Conservation (phyloP, 805 yeast species). For the Ogataea pignaliae region DNA sequence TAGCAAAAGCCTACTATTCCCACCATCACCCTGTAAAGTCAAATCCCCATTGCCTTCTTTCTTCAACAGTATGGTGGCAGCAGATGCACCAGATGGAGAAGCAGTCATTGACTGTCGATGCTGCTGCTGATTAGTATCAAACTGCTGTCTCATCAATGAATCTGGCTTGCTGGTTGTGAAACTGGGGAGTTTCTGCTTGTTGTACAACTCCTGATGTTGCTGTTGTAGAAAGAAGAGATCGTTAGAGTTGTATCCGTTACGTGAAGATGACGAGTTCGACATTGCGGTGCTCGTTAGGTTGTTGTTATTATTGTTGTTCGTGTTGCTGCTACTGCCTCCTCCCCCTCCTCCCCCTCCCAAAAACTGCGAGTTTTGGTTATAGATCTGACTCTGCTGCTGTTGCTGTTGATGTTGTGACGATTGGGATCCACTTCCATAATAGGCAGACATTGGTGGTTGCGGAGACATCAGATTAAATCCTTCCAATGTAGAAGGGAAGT, state of each 20-base stretch:
- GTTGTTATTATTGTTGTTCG: not conserved
- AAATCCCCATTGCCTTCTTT: slow-evolving; percentile 3
- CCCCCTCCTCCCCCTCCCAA: slow-evolving; percentile 1
- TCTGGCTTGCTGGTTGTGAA: slow-evolving; percentile 1
- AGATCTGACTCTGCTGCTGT: slow-evolving; percentile 6
- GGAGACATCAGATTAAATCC: slow-evolving; percentile 17
- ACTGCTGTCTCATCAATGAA: not conserved
- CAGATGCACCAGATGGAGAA: not conserved
- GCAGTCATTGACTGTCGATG: slow-evolving; percentile 3
- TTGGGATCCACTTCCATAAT: not conserved
- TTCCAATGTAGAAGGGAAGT: slow-evolving; percentile 8
- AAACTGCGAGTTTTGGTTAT: slow-evolving; percentile 7
- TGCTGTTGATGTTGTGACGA: slow-evolving; percentile 1
- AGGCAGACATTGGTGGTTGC: not conserved
- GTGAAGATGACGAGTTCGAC: no score
- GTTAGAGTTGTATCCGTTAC: slow-evolving; percentile 2
- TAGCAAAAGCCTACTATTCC: slow-evolving; percentile 11
- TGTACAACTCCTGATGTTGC: slow-evolving; percentile 13
- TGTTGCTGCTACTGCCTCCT: slow-evolving; percentile 1
- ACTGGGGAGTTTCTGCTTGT: slow-evolving; percentile 11
- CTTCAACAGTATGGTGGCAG: not conserved
- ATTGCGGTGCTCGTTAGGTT: not conserved
- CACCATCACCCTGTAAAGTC: no score
- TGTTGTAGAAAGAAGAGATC: slow-evolving; percentile 14
- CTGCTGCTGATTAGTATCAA: not conserved